Evolutionary conservation across 2,329 filamentous ascomycete species (phyloP).

Genomic region (Orbilia javanica): DNA sequence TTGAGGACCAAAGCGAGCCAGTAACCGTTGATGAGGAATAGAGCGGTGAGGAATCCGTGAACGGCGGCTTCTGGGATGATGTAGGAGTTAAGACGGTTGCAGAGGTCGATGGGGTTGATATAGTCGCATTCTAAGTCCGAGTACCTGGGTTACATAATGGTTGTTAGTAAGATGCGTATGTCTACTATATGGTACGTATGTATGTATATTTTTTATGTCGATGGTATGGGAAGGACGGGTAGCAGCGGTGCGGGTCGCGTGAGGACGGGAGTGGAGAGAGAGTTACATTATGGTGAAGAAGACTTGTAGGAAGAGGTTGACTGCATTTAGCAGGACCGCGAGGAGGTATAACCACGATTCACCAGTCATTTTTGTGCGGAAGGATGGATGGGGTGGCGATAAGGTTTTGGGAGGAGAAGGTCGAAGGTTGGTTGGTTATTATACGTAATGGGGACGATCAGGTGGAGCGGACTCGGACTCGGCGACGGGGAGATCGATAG

Average conservation of each 20-base stretch:
- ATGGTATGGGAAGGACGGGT: neutral
- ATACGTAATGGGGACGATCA: neutral
- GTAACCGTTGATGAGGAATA: slow-evolving; percentile 99
- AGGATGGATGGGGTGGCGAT: neutral
- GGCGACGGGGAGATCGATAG: no score
- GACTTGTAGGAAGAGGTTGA: slow-evolving; percentile 99
- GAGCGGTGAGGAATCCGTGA: slow-evolving; percentile 92
- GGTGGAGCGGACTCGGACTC: neutral
- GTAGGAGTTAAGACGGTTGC: slow-evolving; percentile 99
- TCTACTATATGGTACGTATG: no score
- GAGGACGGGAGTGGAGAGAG: neutral
- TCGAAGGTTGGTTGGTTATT: neutral
- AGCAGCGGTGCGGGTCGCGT: slow-evolving; percentile 11
- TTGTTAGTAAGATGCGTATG: neutral
- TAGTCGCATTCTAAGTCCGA: slow-evolving; percentile 98
- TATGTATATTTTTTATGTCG: neutral
- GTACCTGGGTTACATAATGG: slow-evolving; percentile 60
- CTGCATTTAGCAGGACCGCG: slow-evolving; percentile 98
- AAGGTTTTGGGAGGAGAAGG: neutral
- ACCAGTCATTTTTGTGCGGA: slow-evolving; percentile 79
- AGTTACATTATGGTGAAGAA: slow-evolving; percentile 99
- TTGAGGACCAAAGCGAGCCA: slow-evolving; percentile 95
- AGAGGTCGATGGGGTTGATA: slow-evolving; percentile 99
- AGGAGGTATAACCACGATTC: slow-evolving; percentile 99
- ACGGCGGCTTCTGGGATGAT: slow-evolving; percentile 98